Conservation (phyloP, 2,329 filamentous ascomycete genomes). For the Dichotomopilus funicola region DNA sequence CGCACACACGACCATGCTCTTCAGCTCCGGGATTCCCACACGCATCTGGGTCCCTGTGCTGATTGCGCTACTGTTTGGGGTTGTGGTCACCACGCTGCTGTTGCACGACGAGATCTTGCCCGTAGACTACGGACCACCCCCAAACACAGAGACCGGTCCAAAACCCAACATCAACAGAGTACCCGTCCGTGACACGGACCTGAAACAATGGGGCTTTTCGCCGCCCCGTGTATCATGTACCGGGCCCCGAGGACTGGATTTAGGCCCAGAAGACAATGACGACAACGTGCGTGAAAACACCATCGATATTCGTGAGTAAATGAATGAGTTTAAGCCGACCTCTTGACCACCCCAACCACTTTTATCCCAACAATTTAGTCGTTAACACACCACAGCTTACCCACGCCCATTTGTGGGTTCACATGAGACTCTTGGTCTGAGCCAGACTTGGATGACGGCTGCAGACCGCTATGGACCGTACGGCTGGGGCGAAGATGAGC, state of each 20-base stretch:
- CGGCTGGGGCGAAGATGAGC: slow-evolving; percentile 4
- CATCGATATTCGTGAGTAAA: slow-evolving; percentile 2
- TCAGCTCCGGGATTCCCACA: neutral
- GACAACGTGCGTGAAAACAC: slow-evolving; percentile 1
- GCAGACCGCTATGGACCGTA: slow-evolving; percentile 8
- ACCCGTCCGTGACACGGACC: neutral
- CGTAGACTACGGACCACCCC: neutral
- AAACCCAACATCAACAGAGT: neutral
- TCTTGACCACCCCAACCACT: neutral
- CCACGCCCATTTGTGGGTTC: slow-evolving; percentile 5
- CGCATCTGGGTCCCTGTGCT: neutral
- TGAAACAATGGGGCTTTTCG: neutral
- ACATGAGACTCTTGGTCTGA: neutral
- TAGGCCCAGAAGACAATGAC: neutral
- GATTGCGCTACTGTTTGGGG: neutral
- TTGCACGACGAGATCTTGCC: neutral
- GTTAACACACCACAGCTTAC: neutral
- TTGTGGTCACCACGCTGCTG: neutral
- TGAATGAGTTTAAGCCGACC: no score
- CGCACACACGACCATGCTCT: no score
- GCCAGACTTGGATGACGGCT: slow-evolving; percentile 8
- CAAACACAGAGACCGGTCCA: neutral
- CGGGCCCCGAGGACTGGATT: neutral
- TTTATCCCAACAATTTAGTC: neutral
- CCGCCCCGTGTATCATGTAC: neutral